Evolutionary conservation across 225 moss, liverwort and hornwort genomes (phyloP).

Genomic region (Straminergon stramineum): DNA sequence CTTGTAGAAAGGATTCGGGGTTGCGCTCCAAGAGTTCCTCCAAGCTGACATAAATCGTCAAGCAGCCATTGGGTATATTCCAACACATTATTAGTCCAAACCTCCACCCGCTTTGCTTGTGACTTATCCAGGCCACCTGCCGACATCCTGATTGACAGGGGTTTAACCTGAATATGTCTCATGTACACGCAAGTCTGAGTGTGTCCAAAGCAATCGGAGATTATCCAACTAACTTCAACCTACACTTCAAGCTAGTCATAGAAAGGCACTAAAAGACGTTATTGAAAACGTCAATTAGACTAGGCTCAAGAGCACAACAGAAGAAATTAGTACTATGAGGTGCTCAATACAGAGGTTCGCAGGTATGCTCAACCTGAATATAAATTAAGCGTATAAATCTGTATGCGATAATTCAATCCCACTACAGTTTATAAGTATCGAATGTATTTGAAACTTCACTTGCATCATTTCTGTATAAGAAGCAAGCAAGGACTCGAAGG

Average conservation of each 20-base stretch:
- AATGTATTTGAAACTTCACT: not conserved
- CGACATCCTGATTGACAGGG: conserved; percentile 87
- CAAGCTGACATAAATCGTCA: conserved; percentile 62
- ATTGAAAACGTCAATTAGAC: not conserved
- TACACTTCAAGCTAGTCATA: not conserved
- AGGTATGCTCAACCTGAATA: not conserved
- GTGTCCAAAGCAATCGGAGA: not conserved
- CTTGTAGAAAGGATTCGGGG: conserved; percentile 19
- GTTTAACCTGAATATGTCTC: conserved; percentile 56
- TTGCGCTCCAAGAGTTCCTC: conserved; percentile 28
- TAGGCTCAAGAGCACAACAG: not conserved
- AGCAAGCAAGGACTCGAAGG: not conserved
- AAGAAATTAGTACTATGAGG: not conserved
- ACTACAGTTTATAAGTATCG: not conserved
- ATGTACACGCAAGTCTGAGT: not conserved
- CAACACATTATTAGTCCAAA: conserved; percentile 91
- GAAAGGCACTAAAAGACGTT: not conserved
- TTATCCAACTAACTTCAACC: not conserved
- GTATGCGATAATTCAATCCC: not conserved
- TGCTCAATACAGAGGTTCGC: not conserved
- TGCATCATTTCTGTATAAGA: not conserved
- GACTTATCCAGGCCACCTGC: conserved; percentile 96
- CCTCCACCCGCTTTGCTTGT: conserved; percentile 87
- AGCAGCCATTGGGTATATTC: conserved; percentile 78
- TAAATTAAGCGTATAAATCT: not conserved